These are phyloP conservation scores for Auriscalpium vulgare DNA, from an alignment of 768 basidiomycete genomes.

Conservation along the genomic window DNA sequence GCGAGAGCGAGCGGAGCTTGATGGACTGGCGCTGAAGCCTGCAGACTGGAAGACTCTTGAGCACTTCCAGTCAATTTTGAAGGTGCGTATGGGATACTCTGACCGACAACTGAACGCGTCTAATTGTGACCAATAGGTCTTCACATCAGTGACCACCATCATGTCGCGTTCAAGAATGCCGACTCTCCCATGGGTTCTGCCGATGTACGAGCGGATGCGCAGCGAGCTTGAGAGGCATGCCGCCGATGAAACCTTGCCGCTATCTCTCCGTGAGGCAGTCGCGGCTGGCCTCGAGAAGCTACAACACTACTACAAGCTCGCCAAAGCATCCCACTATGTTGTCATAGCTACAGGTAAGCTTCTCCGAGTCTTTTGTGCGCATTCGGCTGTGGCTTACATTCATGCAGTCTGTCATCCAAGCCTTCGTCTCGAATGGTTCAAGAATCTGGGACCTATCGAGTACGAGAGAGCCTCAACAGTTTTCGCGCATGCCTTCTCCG, in stretches of 20 bases:
- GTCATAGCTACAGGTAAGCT: slow-evolving; percentile 24
- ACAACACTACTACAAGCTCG: slow-evolving; percentile 18
- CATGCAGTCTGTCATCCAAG: slow-evolving; percentile 21
- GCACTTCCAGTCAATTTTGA: background rate
- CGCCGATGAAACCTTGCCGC: background rate
- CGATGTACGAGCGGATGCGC: slow-evolving; percentile 23
- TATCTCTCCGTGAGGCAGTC: slow-evolving; percentile 16
- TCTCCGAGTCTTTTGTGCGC: too few relatives aligned
- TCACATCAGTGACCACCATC: slow-evolving; percentile 22
- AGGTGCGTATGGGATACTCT: background rate
- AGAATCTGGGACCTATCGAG: background rate
- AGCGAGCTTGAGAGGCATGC: slow-evolving; percentile 11
- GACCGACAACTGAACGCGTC: background rate
- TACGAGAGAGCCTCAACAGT: background rate
- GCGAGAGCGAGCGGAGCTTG: slow-evolving; percentile 11
- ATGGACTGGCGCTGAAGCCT: slow-evolving; percentile 3
- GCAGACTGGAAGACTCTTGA: slow-evolving; percentile 5
- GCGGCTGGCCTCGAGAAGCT: slow-evolving; percentile 22
- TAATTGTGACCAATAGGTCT: slow-evolving; percentile 15
- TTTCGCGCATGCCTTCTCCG: slow-evolving; percentile 7
- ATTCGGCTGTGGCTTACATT: too few relatives aligned
- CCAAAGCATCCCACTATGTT: slow-evolving; percentile 20
- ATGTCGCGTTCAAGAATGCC: slow-evolving; percentile 21
- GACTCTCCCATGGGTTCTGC: slow-evolving; percentile 26
- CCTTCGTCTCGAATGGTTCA: slow-evolving; percentile 20